These are phyloP conservation scores for Aegilops longissima DNA, from an alignment of 176 grass and related monocot genomes.

Conservation along the genomic window DNA sequence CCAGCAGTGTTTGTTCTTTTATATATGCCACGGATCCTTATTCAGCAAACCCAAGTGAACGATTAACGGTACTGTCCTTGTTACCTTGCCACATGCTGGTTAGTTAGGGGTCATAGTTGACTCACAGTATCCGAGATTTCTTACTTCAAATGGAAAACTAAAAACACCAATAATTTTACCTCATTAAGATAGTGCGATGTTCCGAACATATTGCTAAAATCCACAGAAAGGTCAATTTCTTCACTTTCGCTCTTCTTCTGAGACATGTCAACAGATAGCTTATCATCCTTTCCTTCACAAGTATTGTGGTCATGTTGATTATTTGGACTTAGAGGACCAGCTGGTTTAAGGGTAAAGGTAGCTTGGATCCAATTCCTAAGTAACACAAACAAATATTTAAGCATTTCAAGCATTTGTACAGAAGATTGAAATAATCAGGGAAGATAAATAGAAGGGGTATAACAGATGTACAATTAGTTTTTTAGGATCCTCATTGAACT, in stretches of 20 bases:
- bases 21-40: not conserved
- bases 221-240: conserved; percentile 78
- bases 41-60: not conserved
- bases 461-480: not conserved
- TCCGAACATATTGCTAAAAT: conserved; percentile 63
- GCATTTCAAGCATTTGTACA: not conserved
- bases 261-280: conserved; percentile 15
- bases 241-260: conserved; percentile 30
- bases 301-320: conserved; percentile 6
- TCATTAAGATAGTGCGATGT: conserved; percentile 59
- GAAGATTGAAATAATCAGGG: conserved; percentile 10
- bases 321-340: conserved; percentile 18
- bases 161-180: conserved; percentile 38
- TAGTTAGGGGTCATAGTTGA: not conserved
- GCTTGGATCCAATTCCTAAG: conserved; percentile 94
- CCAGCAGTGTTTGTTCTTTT: not conserved
- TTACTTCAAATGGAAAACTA: not conserved
- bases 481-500: not conserved
- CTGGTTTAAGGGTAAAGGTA: conserved; percentile 50
- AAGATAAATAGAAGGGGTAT: conserved; percentile 6
- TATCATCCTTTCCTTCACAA: conserved; percentile 40
- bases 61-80: not conserved
- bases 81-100: not conserved
- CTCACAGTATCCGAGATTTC: not conserved
- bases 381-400: conserved; percentile 14